Evolutionary conservation across 176 grass and related monocot species (phyloP).

Genomic region (Bonia amplexicaulis): DNA sequence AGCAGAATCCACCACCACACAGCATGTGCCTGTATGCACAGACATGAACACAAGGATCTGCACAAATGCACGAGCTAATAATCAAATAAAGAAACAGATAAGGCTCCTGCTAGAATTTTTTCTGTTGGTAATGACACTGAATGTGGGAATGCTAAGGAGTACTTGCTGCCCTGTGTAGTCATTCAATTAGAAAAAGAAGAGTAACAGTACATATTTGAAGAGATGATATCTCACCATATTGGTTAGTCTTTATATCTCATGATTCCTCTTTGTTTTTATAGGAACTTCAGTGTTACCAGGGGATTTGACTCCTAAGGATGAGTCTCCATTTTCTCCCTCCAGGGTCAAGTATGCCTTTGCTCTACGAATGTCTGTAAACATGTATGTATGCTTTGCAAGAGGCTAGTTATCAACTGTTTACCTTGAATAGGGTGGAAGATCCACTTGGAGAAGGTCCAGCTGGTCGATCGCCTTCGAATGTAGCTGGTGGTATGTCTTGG

Average conservation of each 20-base stretch:
- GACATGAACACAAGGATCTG: not conserved
- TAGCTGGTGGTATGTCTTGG: slow-evolving; percentile 53
- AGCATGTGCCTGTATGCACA: not conserved
- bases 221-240: slow-evolving; percentile 15
- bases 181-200: slow-evolving; percentile 9
- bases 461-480: slow-evolving; percentile 59
- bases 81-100: not conserved
- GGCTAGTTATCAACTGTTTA: slow-evolving; percentile 24
- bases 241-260: not conserved
- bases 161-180: not conserved
- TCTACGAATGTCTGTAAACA: slow-evolving; percentile 18
- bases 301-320: slow-evolving; percentile 64
- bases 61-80: not conserved
- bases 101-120: not conserved
- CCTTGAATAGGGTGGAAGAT: slow-evolving; percentile 72
- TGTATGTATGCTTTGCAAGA: slow-evolving; percentile 5
- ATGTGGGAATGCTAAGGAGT: not conserved
- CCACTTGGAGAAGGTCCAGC: slow-evolving; percentile 57
- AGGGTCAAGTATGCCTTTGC: slow-evolving; percentile 71
- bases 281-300: slow-evolving; percentile 61
- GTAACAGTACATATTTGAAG: not conserved
- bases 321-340: slow-evolving; percentile 94
- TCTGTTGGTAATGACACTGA: slow-evolving; percentile 1
- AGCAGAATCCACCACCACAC: not conserved
- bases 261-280: slow-evolving; percentile 14